phyloP scores from a whole-genome alignment of 345 rosid genomes.

The Arabidopsis thaliana region TAIR10.1 NC_003070.9:6710501-6711000 shows the following conservation, averaged over 20 bases:
- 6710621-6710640: neutral
- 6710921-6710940: neutral
- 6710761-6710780: neutral
- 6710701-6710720: neutral
- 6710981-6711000: neutral
- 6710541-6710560: neutral
- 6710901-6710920: neutral
- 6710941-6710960: too few relatives aligned
- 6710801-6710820: neutral
- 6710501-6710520: too few relatives aligned
- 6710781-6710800: neutral
- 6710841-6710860: neutral
- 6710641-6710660: neutral
- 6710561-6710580: neutral
- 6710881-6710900: neutral
- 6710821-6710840: too few relatives aligned
- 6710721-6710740: too few relatives aligned
- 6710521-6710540: neutral
- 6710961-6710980: neutral
- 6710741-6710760: too few relatives aligned
- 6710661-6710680: neutral
- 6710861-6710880: neutral
- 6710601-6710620: neutral
- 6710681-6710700: neutral
- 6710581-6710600: neutral